These are phyloP conservation scores for Millerozyma acaciae DNA, from an alignment of 805 yeast species.

Conservation along the genomic window DNA sequence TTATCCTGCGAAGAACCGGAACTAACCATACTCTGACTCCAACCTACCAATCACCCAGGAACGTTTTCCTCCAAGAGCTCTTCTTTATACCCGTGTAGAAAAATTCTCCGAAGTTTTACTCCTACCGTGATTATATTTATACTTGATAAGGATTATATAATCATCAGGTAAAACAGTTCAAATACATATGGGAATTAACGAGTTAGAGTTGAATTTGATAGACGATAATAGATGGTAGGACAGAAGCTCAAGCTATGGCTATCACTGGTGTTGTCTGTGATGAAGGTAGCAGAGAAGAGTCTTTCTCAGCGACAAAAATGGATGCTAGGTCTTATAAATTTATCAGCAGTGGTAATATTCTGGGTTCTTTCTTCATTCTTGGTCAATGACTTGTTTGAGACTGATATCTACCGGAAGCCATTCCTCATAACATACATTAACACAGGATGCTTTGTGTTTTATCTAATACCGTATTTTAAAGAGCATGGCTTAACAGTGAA, in stretches of 20 bases:
- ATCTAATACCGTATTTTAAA: slow-evolving; percentile 58
- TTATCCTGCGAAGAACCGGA: slow-evolving; percentile 1
- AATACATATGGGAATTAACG: too few species aligned
- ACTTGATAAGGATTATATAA: slow-evolving; percentile 2
- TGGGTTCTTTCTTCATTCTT: slow-evolving; percentile 93
- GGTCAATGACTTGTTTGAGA: slow-evolving; percentile 71
- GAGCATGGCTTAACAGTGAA: slow-evolving; percentile 21
- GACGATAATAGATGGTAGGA: too few species aligned
- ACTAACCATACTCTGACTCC: not conserved
- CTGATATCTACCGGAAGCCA: slow-evolving; percentile 75
- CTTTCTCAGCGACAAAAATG: slow-evolving; percentile 46
- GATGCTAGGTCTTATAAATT: slow-evolving; percentile 73
- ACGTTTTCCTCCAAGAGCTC: too few species aligned
- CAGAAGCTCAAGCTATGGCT: too few species aligned
- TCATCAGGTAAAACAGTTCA: too few species aligned
- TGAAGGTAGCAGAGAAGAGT: too few species aligned
- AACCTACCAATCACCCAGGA: too few species aligned
- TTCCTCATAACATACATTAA: slow-evolving; percentile 89
- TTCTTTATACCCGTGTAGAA: too few species aligned
- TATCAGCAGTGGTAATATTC: slow-evolving; percentile 70
- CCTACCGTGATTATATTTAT: not conserved
- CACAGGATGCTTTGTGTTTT: slow-evolving; percentile 78
- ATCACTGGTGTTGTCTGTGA: too few species aligned
- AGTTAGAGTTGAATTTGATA: too few species aligned
- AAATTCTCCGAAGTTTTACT: too few species aligned